A percentile compares a stretch with the other conserved stretches of the same genome.
These are phyloP conservation scores for Platismatia glauca DNA, from an alignment of 495 filamentous ascomycete genomes.

Conservation along the genomic window DNA sequence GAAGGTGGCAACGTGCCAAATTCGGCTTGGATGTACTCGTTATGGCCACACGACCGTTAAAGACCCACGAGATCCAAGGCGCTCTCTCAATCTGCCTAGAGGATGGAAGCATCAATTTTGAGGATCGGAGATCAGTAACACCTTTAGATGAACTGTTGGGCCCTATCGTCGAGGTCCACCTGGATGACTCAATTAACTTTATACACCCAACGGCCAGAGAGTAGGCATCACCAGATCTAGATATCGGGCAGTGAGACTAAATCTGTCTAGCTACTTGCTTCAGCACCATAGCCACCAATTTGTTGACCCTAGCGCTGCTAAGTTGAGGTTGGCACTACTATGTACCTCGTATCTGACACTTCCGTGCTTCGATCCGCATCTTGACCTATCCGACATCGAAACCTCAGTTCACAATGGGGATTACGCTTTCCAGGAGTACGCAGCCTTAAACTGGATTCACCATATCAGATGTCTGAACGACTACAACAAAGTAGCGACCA, in stretches of 20 bases:
- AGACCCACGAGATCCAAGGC: slow-evolving; percentile 22
- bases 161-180: slow-evolving; percentile 23
- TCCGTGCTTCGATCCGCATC: slow-evolving; percentile 15
- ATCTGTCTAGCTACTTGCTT: slow-evolving; percentile 17
- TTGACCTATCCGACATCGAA: not conserved
- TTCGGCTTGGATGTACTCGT: slow-evolving; percentile 10
- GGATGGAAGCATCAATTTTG: slow-evolving; percentile 16
- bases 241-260: not conserved
- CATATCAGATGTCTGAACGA: slow-evolving; percentile 1
- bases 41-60: slow-evolving; percentile 19
- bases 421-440: slow-evolving; percentile 19
- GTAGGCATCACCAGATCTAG: slow-evolving; percentile 4
- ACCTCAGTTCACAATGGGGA: slow-evolving; percentile 1
- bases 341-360: slow-evolving; percentile 25
- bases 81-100: slow-evolving; percentile 22
- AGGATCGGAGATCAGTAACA: slow-evolving; percentile 6
- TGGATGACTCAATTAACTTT: slow-evolving; percentile 19
- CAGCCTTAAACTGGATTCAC: slow-evolving; percentile 13
- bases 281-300: slow-evolving; percentile 19
- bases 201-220: slow-evolving; percentile 25
- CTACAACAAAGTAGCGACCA: not conserved
- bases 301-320: slow-evolving; percentile 14
- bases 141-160: slow-evolving; percentile 22
- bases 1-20: slow-evolving; percentile 14
- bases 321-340: slow-evolving; percentile 18